Base-by-base conservation (phyloP, 176 grass and related monocot genomes). In the Microstegium vimineum region DNA sequence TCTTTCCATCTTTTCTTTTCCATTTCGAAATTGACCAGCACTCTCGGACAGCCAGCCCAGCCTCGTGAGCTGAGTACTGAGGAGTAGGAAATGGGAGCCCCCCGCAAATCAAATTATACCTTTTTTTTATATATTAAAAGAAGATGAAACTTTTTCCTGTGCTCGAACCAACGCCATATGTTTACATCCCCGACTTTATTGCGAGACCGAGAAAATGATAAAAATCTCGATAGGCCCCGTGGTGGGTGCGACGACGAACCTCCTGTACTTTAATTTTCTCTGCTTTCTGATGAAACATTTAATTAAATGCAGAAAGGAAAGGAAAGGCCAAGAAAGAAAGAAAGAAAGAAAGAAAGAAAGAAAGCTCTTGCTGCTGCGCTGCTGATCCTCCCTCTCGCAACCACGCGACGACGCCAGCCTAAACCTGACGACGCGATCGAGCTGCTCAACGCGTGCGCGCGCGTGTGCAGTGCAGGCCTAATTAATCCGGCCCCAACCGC, bases 21-120 rank as follows among this genome's bases (percentile, higher is more conserved):
- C 83, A 61, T 88, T 84, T 80, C 83, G 65, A 85, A 94, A 94
- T 94, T 90, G 92, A 94, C 90, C 71, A 65, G 87, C 95, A 97
- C 87, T 90, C 87, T 90, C 31, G 68, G 86, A 82, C 79, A 71
- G 60, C 82, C 52, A 20, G 32, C 3, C 7, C 0, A 59, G 22
- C 27, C 14, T 28, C 25, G 23, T 1, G 41, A n/a, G n/a, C n/a
- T n/a, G n/a, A n/a, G n/a, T n/a, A n/a, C n/a, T n/a, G n/a, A 43
- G 32, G 32, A 33, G 30, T 5, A 52, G 57, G 57, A 52, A 85
- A 62, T 67, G 42, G 62, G 74, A n/a, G n/a, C n/a, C 88, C 82
- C 20, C 32, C 2, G 45, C 70, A 84, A 76, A 64, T 71, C 26
- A 73, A 20, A 31, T 18, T 73, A 49, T 73, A 18, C 42, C 16